Evolutionary conservation across 305 asterid genomes (phyloP).

Genomic region (Fraxinus baroniana): DNA sequence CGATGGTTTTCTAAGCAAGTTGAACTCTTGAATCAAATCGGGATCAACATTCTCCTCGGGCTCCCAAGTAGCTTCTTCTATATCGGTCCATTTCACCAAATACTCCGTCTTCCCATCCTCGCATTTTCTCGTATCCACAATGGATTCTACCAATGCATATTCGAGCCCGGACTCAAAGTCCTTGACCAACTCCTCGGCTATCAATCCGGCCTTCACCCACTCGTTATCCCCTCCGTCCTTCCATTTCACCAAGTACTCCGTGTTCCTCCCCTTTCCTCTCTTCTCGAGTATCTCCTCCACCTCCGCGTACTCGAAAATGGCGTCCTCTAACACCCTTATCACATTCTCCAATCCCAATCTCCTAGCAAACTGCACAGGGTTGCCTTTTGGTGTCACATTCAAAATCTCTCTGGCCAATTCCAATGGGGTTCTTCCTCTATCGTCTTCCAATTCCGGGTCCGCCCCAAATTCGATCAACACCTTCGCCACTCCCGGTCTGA

Average conservation of each 20-base stretch:
- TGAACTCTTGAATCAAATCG: conserved; percentile 44
- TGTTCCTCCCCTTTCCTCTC: conserved; percentile 73
- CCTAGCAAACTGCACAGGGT: conserved; percentile 68
- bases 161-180: conserved; percentile 91
- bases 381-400: conserved; percentile 62
- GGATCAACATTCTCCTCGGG: conserved; percentile 85
- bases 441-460: conserved; percentile 64
- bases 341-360: conserved; percentile 74
- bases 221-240: conserved; percentile 78
- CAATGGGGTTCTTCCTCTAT: conserved; percentile 67
- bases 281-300: conserved; percentile 84
- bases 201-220: conserved; percentile 62
- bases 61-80: conserved; percentile 88
- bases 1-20: not conserved
- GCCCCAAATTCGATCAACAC: conserved; percentile 56
- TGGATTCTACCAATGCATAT: conserved; percentile 78
- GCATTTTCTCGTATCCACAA: conserved; percentile 50
- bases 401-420: conserved; percentile 62
- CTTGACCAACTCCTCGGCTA: conserved; percentile 68
- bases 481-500: conserved; percentile 67
- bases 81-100: conserved; percentile 85
- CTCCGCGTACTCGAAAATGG: conserved; percentile 71
- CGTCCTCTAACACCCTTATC: conserved; percentile 59
- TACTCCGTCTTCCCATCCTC: conserved; percentile 59
- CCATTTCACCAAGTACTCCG: conserved; percentile 84